These are phyloP conservation scores for Paramecium primaurelia DNA, from an alignment of 73 alveolate genomes.

Conservation along the genomic window DNA sequence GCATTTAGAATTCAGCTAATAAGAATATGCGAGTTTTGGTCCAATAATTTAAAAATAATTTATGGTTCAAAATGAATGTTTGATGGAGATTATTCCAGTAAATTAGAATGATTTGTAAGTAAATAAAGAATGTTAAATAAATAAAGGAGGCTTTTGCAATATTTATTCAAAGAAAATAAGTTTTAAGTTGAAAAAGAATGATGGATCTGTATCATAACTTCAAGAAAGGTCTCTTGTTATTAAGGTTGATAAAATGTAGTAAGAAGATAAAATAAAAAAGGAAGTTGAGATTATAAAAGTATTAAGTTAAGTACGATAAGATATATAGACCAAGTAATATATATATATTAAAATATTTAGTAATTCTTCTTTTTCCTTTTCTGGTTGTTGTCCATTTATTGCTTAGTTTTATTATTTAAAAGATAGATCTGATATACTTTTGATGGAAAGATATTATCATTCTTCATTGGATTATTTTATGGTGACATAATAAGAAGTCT, in stretches of 20 bases:
- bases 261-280: neutral
- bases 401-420: neutral
- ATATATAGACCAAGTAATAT: neutral
- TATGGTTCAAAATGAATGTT: neutral
- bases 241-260: neutral
- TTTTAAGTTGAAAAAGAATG: neutral
- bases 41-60: neutral
- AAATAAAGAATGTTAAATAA: neutral
- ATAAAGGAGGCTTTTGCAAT: neutral
- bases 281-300: neutral
- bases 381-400: neutral
- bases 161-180: neutral
- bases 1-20: neutral
- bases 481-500: neutral
- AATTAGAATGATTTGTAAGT: neutral
- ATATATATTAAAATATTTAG: neutral
- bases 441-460: neutral
- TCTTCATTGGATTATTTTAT: neutral
- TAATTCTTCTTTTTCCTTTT: neutral
- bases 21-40: neutral
- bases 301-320: neutral
- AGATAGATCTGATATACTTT: neutral
- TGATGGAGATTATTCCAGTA: neutral
- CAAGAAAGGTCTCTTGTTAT: neutral
- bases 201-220: neutral